Conservation (phyloP, 305 asterid species). For the Euphrasia arctica region DNA sequence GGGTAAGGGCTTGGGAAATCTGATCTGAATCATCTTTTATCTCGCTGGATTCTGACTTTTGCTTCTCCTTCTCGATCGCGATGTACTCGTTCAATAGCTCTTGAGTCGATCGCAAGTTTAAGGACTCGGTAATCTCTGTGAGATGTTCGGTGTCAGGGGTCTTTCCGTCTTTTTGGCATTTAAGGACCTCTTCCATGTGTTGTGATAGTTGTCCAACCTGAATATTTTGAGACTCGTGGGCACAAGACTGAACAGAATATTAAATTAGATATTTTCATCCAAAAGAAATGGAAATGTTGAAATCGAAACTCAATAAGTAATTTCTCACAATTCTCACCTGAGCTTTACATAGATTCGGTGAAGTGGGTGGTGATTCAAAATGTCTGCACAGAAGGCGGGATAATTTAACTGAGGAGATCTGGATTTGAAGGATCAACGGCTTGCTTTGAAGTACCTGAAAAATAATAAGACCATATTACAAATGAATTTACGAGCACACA, state of each 20-base stretch:
- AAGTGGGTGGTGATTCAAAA: slow-evolving; percentile 44
- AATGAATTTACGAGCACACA: slow-evolving; percentile 10
- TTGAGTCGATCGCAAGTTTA: slow-evolving; percentile 54
- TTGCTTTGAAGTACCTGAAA: slow-evolving; percentile 67
- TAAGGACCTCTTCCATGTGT: slow-evolving; percentile 49
- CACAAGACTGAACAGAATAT: slow-evolving; percentile 38
- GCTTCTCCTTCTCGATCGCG: slow-evolving; percentile 75
- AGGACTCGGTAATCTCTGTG: slow-evolving; percentile 41
- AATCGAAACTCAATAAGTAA: neutral
- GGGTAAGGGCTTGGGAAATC: slow-evolving; percentile 35
- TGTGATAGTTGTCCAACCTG: slow-evolving; percentile 52
- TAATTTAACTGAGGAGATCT: slow-evolving; percentile 50
- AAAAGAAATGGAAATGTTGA: slow-evolving; percentile 14
- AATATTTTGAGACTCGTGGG: slow-evolving; percentile 55
- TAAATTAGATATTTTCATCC: slow-evolving; percentile 18
- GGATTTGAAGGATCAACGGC: slow-evolving; percentile 60
- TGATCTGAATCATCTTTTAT: slow-evolving; percentile 35
- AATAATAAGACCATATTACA: neutral
- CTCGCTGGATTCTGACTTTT: slow-evolving; percentile 45
- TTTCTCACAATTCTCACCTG: slow-evolving; percentile 39
- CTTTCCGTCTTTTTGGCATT: slow-evolving; percentile 46
- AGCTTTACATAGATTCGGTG: slow-evolving; percentile 40
- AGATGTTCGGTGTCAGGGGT: slow-evolving; percentile 43
- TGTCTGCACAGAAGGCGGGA: slow-evolving; percentile 43
- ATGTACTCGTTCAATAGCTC: slow-evolving; percentile 69